Percentiles rank a stretch among this genome's conserved stretches.
phyloP scores from a whole-genome alignment of 306 rosid species.

The Morella rubra region DNA sequence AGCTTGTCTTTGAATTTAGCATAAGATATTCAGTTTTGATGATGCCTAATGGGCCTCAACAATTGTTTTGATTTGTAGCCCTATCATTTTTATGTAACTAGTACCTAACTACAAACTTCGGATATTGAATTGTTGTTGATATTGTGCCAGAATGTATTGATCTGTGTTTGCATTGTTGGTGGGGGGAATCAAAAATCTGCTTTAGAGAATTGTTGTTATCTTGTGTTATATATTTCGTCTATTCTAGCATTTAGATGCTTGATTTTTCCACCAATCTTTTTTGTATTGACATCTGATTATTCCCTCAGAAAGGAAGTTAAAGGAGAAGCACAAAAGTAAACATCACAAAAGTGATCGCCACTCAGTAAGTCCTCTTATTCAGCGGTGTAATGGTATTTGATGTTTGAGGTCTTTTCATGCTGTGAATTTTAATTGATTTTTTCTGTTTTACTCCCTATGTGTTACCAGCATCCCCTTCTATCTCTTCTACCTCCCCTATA shows the following conservation, averaged over 20 bases:
- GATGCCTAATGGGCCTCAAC: too few relatives aligned
- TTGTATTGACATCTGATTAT: constrained; percentile 14
- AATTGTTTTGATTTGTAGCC: too few relatives aligned
- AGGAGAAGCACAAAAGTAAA: constrained; percentile 64
- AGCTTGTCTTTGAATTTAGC: too few relatives aligned
- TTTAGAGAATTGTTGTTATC: not conserved
- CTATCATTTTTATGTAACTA: too few relatives aligned
- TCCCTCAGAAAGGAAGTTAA: constrained; percentile 65
- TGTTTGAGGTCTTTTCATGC: not conserved
- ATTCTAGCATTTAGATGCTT: not conserved
- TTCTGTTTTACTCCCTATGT: too few relatives aligned
- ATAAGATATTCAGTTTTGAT: too few relatives aligned
- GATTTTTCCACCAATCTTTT: not conserved
- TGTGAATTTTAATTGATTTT: not conserved
- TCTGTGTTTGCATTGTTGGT: not conserved
- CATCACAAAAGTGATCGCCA: constrained; percentile 41
- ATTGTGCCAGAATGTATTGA: not conserved
- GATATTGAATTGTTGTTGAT: not conserved
- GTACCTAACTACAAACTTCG: not conserved
- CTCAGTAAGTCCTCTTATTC: constrained; percentile 49
- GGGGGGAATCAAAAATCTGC: not conserved
- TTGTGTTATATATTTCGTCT: not conserved
- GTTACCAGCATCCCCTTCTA: too few relatives aligned
- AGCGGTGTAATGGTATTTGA: constrained; percentile 4
- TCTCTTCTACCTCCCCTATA: too few relatives aligned